A percentile compares a stretch with the other conserved stretches of the same genome.
Conservation (phyloP, 176 grass and related monocot species). For the Avena insularis region DNA sequence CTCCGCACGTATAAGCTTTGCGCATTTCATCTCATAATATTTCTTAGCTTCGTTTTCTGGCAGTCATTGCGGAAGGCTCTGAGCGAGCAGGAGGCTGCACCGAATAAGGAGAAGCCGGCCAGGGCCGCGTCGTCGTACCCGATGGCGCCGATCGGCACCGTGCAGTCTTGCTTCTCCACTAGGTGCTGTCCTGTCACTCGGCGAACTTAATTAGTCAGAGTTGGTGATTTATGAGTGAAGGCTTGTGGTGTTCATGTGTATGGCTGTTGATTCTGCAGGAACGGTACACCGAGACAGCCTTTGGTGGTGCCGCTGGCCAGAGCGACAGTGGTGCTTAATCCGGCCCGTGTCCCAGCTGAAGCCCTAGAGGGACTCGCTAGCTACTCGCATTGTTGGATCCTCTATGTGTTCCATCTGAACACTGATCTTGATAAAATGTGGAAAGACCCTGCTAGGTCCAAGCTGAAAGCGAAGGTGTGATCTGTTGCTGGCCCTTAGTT, state of each 20-base stretch:
- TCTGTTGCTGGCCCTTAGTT: background rate
- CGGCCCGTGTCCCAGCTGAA: slow-evolving; percentile 58
- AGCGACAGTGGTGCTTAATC: slow-evolving; percentile 69
- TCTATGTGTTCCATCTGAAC: slow-evolving; percentile 95
- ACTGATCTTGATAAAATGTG: slow-evolving; percentile 93
- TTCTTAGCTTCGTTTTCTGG: background rate
- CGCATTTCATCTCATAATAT: background rate
- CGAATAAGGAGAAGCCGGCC: slow-evolving; percentile 27
- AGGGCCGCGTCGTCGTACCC: slow-evolving; percentile 49
- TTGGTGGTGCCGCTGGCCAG: slow-evolving; percentile 85
- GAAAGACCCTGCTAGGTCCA: slow-evolving; percentile 87
- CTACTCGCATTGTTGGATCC: slow-evolving; percentile 93
- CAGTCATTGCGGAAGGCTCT: slow-evolving; percentile 73
- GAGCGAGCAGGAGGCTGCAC: slow-evolving; percentile 40
- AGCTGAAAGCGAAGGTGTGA: slow-evolving; percentile 86
- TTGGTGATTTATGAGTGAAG: background rate
- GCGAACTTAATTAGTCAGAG: background rate
- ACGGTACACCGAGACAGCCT: slow-evolving; percentile 92
- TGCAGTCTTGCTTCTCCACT: slow-evolving; percentile 88
- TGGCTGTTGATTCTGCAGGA: slow-evolving; percentile 47
- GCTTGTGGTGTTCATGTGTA: background rate
- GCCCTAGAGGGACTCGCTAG: slow-evolving; percentile 77
- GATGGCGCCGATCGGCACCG: slow-evolving; percentile 72
- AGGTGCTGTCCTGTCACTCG: slow-evolving; percentile 51
- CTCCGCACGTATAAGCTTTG: background rate